phyloP scores from a whole-genome alignment of 352 stramenopile genomes.

The Globisporangium perplexum region DNA sequence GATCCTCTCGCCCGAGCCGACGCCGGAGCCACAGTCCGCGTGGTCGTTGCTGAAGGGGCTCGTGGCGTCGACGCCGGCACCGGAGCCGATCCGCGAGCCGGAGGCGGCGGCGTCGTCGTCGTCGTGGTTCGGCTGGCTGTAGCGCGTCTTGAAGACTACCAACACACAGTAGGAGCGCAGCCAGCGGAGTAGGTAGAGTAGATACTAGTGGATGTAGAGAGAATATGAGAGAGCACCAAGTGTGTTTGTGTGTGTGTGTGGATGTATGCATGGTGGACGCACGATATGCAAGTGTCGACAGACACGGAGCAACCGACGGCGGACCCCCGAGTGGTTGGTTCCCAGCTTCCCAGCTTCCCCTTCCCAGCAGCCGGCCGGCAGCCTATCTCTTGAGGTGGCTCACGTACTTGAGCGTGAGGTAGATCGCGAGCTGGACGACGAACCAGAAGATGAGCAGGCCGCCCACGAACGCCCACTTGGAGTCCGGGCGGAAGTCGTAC shows the following conservation, averaged over 20 bases:
- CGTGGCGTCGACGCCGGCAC: not conserved
- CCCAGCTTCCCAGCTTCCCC: too few species aligned
- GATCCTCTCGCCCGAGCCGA: not conserved
- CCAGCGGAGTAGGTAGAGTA: not conserved
- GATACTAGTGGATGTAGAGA: not conserved
- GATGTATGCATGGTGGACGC: too few species aligned
- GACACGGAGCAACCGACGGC: too few species aligned
- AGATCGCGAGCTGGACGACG: slow-evolving; percentile 31
- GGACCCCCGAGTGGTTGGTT: too few species aligned
- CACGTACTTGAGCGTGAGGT: slow-evolving; percentile 40
- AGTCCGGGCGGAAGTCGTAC: slow-evolving; percentile 23
- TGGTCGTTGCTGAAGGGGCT: slow-evolving; percentile 6
- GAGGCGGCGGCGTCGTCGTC: not conserved
- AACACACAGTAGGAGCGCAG: too few species aligned
- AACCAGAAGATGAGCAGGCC: slow-evolving; percentile 21
- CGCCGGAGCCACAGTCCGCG: not conserved
- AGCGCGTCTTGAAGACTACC: not conserved
- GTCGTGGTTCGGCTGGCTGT: slow-evolving; percentile 5
- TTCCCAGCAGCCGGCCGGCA: too few species aligned
- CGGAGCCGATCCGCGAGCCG: slow-evolving; percentile 1
- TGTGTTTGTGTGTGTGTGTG: not conserved
- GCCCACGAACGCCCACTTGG: slow-evolving; percentile 13
- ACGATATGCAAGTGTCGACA: too few species aligned
- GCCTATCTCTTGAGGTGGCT: slow-evolving; percentile 45
- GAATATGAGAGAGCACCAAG: not conserved